These are phyloP conservation scores for Allium cepa DNA, from an alignment of 106 monocot genomes.

Conservation along the genomic window DNA sequence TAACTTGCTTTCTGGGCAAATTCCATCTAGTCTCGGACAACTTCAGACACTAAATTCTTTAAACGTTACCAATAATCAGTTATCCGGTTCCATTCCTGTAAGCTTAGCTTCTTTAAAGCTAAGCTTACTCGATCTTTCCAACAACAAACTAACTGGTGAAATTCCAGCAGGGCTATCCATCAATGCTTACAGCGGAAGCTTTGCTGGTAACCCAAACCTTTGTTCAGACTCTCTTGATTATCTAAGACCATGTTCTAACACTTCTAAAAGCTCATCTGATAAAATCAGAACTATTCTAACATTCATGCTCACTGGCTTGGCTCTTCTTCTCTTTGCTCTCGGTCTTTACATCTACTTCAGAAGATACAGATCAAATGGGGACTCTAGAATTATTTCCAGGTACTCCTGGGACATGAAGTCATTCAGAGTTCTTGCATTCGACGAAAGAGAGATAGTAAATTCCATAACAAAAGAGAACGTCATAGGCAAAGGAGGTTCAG, in stretches of 20 bases:
- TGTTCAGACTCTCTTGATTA: constrained; percentile 19
- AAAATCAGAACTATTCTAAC: constrained; percentile 13
- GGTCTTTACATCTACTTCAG: constrained; percentile 9
- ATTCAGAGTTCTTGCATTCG: constrained; percentile 57
- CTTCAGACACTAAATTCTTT: constrained; percentile 27
- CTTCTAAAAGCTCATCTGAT: not conserved
- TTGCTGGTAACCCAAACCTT: constrained; percentile 27
- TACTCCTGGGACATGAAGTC: constrained; percentile 78
- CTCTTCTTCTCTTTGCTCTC: constrained; percentile 9
- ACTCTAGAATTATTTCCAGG: not conserved
- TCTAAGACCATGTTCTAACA: constrained; percentile 17
- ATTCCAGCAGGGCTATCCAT: constrained; percentile 20
- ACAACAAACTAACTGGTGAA: constrained; percentile 23
- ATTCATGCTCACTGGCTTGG: constrained; percentile 7
- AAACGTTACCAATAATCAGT: constrained; percentile 33
- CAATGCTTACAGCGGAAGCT: constrained; percentile 32
- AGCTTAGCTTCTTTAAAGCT: constrained; percentile 24
- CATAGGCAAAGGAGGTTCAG: constrained; percentile 86
- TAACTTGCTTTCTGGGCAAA: constrained; percentile 39
- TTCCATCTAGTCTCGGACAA: constrained; percentile 30
- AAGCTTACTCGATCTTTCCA: constrained; percentile 20
- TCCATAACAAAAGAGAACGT: constrained; percentile 55
- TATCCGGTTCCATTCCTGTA: constrained; percentile 38
- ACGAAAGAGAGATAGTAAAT: constrained; percentile 64
- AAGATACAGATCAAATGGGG: not conserved